Conservation (phyloP, 78 protist species). For the Speleostelium caveatum region DNA sequence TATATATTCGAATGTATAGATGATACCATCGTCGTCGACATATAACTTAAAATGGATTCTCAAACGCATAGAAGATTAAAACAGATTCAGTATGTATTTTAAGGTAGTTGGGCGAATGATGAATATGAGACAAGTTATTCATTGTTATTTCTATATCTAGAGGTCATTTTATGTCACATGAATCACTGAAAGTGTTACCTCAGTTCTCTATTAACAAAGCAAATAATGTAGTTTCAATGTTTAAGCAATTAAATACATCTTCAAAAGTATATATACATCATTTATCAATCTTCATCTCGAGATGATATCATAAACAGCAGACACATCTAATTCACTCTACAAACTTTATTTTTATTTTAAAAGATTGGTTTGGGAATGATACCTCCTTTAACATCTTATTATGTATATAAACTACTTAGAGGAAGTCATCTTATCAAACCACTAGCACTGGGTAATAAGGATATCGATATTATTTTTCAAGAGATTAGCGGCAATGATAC, state of each 20-base stretch:
- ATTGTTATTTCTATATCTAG: too few relatives aligned
- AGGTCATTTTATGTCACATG: constrained; percentile 65
- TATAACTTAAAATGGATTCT: constrained; percentile 51
- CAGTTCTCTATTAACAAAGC: not conserved
- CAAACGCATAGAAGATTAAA: constrained; percentile 63
- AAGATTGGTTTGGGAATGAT: constrained; percentile 22
- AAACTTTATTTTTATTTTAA: not conserved
- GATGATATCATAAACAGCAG: too few relatives aligned
- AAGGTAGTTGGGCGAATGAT: not conserved
- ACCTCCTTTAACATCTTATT: constrained; percentile 63
- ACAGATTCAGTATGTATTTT: constrained; percentile 60
- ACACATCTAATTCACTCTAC: too few relatives aligned
- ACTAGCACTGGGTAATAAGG: constrained; percentile 28
- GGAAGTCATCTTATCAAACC: not conserved
- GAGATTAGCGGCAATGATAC: constrained; percentile 68
- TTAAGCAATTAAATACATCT: constrained; percentile 21
- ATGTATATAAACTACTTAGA: constrained; percentile 33
- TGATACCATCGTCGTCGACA: not conserved
- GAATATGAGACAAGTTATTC: too few relatives aligned
- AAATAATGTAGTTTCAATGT: constrained; percentile 27
- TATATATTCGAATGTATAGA: too few relatives aligned
- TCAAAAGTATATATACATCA: not conserved
- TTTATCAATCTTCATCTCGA: too few relatives aligned
- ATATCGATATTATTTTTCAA: constrained; percentile 44
- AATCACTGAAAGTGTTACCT: constrained; percentile 48